Evolutionary conservation across 75 land plant genomes (phyloP).

Genomic region (Picea glauca): DNA sequence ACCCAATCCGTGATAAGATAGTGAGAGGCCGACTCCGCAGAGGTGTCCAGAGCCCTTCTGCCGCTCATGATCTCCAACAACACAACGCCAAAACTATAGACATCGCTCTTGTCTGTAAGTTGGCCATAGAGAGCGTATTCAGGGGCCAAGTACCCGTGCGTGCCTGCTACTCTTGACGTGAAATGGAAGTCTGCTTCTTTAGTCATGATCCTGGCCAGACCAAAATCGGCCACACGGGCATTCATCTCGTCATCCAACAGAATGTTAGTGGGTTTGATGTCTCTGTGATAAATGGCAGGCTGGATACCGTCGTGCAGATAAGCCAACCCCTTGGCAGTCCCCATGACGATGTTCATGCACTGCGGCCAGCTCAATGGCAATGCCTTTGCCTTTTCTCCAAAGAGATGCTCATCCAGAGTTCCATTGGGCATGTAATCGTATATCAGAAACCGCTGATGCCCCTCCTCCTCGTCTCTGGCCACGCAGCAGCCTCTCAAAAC

Average conservation of each 20-base stretch:
- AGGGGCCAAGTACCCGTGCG: constrained; percentile 36
- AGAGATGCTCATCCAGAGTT: neutral
- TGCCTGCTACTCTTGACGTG: constrained; percentile 24
- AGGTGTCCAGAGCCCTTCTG: constrained; percentile 20
- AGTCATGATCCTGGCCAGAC: constrained; percentile 36
- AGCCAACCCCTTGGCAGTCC: constrained; percentile 52
- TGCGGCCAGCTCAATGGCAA: constrained; percentile 24
- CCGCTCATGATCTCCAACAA: constrained; percentile 32
- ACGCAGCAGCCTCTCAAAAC: constrained; percentile 23
- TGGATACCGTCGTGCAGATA: constrained; percentile 78
- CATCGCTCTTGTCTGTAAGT: constrained; percentile 30
- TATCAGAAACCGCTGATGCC: constrained; percentile 16
- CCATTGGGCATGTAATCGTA: constrained; percentile 33
- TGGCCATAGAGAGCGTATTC: constrained; percentile 22
- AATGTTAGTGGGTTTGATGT: constrained; percentile 86
- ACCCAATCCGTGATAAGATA: constrained; percentile 21
- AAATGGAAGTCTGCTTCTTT: constrained; percentile 12
- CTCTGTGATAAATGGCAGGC: constrained; percentile 86
- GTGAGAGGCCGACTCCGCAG: neutral
- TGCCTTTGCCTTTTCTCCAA: too few species aligned
- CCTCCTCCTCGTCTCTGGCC: constrained; percentile 10
- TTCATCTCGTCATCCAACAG: constrained; percentile 56
- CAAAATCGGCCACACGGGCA: constrained; percentile 92
- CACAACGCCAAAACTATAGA: constrained; percentile 36
- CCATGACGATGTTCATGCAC: constrained; percentile 35